Evolutionary conservation across 2,329 filamentous ascomycete species (phyloP).

Genomic region (Fusarium drepaniforme): DNA sequence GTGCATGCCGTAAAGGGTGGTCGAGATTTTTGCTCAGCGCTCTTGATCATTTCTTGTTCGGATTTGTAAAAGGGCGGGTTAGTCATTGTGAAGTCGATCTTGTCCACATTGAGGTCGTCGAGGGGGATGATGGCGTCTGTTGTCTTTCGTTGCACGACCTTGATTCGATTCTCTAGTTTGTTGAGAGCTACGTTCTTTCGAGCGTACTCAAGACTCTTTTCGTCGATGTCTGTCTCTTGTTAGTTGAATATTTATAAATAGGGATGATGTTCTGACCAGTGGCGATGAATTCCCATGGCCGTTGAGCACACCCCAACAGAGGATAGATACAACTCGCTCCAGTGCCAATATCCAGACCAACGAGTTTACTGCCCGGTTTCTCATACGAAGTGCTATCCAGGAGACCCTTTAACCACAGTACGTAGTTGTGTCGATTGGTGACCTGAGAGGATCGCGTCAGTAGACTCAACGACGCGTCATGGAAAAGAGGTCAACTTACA

Average conservation of each 20-base stretch:
- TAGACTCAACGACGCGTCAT: background rate
- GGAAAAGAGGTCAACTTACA: constrained; percentile 58
- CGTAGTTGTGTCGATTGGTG: constrained; percentile 84
- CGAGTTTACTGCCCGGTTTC: constrained; percentile 60
- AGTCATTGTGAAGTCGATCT: constrained; percentile 87
- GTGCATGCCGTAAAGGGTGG: constrained; percentile 81
- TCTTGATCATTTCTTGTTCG: constrained; percentile 73
- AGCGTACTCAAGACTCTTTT: constrained; percentile 75
- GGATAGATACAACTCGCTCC: constrained; percentile 94
- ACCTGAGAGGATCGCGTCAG: constrained; percentile 53
- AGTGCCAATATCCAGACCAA: constrained; percentile 88
- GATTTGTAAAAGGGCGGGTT: constrained; percentile 97
- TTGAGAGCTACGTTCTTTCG: constrained; percentile 77
- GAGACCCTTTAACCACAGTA: constrained; percentile 87
- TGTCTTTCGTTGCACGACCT: constrained; percentile 66
- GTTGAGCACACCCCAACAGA: constrained; percentile 78
- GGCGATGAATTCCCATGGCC: constrained; percentile 80
- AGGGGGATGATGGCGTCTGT: constrained; percentile 73
- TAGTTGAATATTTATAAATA: background rate
- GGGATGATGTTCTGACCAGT: constrained; percentile 57
- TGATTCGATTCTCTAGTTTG: constrained; percentile 72
- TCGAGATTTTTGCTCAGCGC: constrained; percentile 73
- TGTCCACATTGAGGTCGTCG: constrained; percentile 60
- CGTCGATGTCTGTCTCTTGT: constrained; percentile 74
- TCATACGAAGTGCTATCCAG: constrained; percentile 77